Percentiles rank a stretch among this genome's conserved stretches.
These are phyloP conservation scores for Phytophthora nicotianae DNA, from an alignment of 352 stramenopile species.

Conservation along the genomic window DNA sequence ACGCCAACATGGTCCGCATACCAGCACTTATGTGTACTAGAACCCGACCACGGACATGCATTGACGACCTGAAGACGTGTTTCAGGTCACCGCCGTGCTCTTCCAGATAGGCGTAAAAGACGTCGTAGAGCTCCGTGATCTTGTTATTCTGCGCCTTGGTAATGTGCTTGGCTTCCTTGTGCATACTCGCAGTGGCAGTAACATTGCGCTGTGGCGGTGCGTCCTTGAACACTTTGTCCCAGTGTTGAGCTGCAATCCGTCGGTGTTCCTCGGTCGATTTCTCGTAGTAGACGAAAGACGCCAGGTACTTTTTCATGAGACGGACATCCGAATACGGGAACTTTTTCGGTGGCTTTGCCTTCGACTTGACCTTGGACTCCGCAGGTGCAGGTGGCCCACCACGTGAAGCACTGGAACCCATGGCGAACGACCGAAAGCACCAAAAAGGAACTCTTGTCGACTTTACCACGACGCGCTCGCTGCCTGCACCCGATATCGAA, in stretches of 20 bases:
- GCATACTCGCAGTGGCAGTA: background rate
- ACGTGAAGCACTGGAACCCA: constrained; percentile 26
- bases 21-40: constrained; percentile 60
- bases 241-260: constrained; percentile 44
- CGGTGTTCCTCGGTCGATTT: constrained; percentile 53
- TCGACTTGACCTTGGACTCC: constrained; percentile 3
- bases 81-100: constrained; percentile 52
- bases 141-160: constrained; percentile 39
- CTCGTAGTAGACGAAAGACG: constrained; percentile 43
- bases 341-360: constrained; percentile 31
- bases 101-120: constrained; percentile 58
- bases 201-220: constrained; percentile 13
- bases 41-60: constrained; percentile 50
- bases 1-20: constrained; percentile 51
- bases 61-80: constrained; percentile 57
- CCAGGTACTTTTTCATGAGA: constrained; percentile 48
- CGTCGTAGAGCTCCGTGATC: constrained; percentile 52
- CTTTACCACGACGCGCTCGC: background rate
- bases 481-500: background rate
- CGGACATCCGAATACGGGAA: constrained; percentile 36
- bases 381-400: constrained; percentile 3
- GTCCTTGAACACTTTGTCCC: constrained; percentile 48
- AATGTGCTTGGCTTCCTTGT: constrained; percentile 32
- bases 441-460: background rate
- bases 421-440: constrained; percentile 6